Evolutionary conservation across 768 basidiomycete genomes (phyloP).

Genomic region (Holtermanniella nyarrowii): DNA sequence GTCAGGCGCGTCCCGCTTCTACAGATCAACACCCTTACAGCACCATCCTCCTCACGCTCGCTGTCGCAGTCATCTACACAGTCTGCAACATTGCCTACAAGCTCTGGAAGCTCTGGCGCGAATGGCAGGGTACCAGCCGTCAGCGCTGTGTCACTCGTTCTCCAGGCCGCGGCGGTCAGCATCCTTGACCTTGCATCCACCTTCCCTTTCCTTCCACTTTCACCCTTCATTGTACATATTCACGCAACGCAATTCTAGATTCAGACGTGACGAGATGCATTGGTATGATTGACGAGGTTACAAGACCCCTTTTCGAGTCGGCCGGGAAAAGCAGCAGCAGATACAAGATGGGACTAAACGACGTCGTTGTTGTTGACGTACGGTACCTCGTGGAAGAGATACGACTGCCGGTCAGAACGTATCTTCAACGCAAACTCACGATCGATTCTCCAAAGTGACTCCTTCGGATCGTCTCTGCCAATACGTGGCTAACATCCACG

Average conservation of each 20-base stretch:
- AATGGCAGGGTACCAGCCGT: too few relatives aligned
- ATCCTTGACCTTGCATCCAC: too few relatives aligned
- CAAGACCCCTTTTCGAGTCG: not conserved
- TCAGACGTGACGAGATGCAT: not conserved
- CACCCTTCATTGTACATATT: not conserved
- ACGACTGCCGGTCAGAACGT: slow-evolving; percentile 22
- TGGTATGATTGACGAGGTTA: not conserved
- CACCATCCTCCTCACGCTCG: too few relatives aligned
- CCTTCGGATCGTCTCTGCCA: slow-evolving; percentile 90
- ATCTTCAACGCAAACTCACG: slow-evolving; percentile 23
- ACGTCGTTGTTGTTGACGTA: slow-evolving; percentile 6
- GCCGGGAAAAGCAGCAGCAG: not conserved
- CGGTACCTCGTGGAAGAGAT: slow-evolving; percentile 41
- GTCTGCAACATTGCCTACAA: too few relatives aligned
- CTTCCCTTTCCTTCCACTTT: not conserved
- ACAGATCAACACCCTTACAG: too few relatives aligned
- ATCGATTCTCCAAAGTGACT: slow-evolving; percentile 41
- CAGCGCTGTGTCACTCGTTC: too few relatives aligned
- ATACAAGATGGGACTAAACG: not conserved
- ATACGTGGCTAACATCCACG: slow-evolving; percentile 80
- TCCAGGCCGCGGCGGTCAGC: too few relatives aligned
- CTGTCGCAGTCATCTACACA: too few relatives aligned
- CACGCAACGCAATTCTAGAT: not conserved
- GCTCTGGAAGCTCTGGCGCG: too few relatives aligned
- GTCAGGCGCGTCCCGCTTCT: too few relatives aligned